Evolutionary conservation across 257 asterid genomes (phyloP).

Genomic region (Scutellaria galericulata): DNA sequence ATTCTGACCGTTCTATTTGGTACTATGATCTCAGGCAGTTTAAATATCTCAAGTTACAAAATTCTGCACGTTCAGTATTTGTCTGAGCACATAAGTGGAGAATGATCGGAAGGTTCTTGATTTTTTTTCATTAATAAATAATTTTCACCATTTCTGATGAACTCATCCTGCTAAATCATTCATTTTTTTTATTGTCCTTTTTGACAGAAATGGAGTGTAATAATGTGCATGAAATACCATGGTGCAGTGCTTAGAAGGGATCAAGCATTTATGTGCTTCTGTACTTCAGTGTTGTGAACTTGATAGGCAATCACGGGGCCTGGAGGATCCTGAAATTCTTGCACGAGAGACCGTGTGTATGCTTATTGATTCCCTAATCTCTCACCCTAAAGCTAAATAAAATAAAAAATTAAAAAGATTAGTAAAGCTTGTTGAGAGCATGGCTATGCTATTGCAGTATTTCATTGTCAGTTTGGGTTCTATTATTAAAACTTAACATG

Average conservation of each 20-base stretch:
- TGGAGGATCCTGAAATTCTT: slow-evolving; percentile 95
- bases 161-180: background rate
- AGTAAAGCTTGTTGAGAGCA: slow-evolving; percentile 13
- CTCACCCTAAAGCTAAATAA: slow-evolving; percentile 4
- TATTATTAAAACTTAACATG: background rate
- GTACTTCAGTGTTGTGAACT: slow-evolving; percentile 89
- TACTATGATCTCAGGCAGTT: slow-evolving; percentile 26
- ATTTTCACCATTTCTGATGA: background rate
- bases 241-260: slow-evolving; percentile 91
- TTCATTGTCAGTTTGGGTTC: slow-evolving; percentile 16
- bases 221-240: slow-evolving; percentile 72
- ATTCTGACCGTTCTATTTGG: slow-evolving; percentile 24
- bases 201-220: slow-evolving; percentile 82
- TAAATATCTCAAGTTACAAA: slow-evolving; percentile 28
- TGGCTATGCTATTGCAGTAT: slow-evolving; percentile 12
- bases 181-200: slow-evolving; percentile 25
- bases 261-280: slow-evolving; percentile 87
- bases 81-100: slow-evolving; percentile 52
- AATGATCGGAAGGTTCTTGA: slow-evolving; percentile 76
- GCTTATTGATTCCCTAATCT: slow-evolving; percentile 37
- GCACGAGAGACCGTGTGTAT: slow-evolving; percentile 99
- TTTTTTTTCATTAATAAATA: slow-evolving; percentile 7
- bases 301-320: slow-evolving; percentile 82
- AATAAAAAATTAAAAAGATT: background rate
- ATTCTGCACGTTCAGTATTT: slow-evolving; percentile 16